Conservation (phyloP, 345 rosid genomes). For the Hypericum androsaemum region DNA sequence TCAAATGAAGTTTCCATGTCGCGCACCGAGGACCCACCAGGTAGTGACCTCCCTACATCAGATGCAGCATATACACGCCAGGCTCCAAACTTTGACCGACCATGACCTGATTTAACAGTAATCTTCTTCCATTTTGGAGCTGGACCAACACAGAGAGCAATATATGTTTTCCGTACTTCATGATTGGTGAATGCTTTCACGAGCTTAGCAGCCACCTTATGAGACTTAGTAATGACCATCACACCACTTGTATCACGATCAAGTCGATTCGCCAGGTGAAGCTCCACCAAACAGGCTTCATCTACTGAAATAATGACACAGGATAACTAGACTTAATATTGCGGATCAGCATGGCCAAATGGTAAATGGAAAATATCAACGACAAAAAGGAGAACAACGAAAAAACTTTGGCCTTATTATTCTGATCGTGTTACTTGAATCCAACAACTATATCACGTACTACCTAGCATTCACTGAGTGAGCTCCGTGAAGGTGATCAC, state of each 20-base stretch:
- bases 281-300: slow-evolving; percentile 25
- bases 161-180: slow-evolving; percentile 18
- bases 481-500: too few relatives aligned
- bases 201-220: slow-evolving; percentile 72
- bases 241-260: slow-evolving; percentile 92
- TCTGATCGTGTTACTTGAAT: too few relatives aligned
- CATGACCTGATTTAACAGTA: slow-evolving; percentile 77
- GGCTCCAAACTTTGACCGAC: slow-evolving; percentile 81
- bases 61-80: slow-evolving; percentile 76
- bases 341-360: neutral
- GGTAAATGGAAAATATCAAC: too few relatives aligned
- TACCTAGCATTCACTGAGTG: too few relatives aligned
- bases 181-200: slow-evolving; percentile 80
- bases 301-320: slow-evolving; percentile 21
- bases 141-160: too few relatives aligned
- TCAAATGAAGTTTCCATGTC: slow-evolving; percentile 85
- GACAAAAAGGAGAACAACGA: too few relatives aligned
- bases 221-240: slow-evolving; percentile 73
- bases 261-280: slow-evolving; percentile 79
- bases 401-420: too few relatives aligned
- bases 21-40: slow-evolving; percentile 23
- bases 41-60: neutral
- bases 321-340: slow-evolving; percentile 6
- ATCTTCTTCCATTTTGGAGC: slow-evolving; percentile 61
- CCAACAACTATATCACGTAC: too few relatives aligned